phyloP scores from a whole-genome alignment of 352 stramenopile genomes.

The Achlya hypogyna region DNA sequence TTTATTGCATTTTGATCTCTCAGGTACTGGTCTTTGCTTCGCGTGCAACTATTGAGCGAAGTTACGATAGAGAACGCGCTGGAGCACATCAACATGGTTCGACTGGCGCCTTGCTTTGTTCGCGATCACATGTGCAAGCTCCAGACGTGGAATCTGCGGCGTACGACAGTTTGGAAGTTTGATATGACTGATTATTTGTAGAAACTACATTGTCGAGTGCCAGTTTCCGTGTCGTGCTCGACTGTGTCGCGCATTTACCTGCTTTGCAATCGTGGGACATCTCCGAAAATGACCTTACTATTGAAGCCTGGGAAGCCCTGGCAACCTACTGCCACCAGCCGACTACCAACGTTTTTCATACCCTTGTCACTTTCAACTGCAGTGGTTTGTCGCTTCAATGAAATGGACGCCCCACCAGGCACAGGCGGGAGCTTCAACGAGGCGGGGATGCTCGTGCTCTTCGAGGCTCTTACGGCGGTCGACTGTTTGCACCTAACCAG shows the following conservation, averaged over 20 bases:
- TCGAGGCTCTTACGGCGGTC: neutral
- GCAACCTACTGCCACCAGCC: neutral
- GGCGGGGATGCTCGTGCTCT: slow-evolving; percentile 8
- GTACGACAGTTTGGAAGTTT: neutral
- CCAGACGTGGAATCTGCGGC: neutral
- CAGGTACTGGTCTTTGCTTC: slow-evolving; percentile 1
- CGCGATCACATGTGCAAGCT: neutral
- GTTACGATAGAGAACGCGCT: slow-evolving; percentile 3
- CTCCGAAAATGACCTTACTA: slow-evolving; percentile 9
- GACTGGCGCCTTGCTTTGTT: slow-evolving; percentile 10
- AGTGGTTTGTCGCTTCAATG: too few relatives aligned
- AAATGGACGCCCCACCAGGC: neutral
- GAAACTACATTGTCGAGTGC: slow-evolving; percentile 1
- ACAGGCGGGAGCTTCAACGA: slow-evolving; percentile 10
- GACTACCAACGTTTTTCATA: neutral
- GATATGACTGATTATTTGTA: neutral
- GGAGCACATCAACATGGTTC: neutral
- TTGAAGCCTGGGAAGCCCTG: slow-evolving; percentile 10
- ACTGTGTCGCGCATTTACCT: neutral
- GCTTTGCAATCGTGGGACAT: neutral
- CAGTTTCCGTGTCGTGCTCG: slow-evolving; percentile 3
- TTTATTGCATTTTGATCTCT: slow-evolving; percentile 6
- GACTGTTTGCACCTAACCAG: neutral
- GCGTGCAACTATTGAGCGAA: neutral
- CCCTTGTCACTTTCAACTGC: slow-evolving; percentile 4